Evolutionary conservation across 257 asterid species (phyloP), one percentile per base, ranked within the genome.

Genomic region (Solanum tacnaense): DNA sequence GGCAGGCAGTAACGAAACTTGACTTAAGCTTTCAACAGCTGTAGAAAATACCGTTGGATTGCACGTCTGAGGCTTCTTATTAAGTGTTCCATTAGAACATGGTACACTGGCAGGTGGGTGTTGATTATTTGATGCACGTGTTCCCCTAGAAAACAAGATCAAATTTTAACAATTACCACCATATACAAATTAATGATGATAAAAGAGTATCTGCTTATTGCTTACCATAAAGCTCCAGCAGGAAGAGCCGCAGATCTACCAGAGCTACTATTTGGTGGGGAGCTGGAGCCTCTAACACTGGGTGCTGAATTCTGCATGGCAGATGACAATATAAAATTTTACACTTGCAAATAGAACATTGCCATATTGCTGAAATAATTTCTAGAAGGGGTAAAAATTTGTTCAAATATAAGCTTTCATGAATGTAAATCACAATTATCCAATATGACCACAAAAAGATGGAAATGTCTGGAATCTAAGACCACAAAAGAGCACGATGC

Each of bases 151-250:
- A 84, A 91, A 89, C 89, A 91, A 29, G 87, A 88, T 71, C 68
- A 35, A 85, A 23, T 5, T 71, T 86, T 20, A 41, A 16, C 25
- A 79, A 16, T 25, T 25, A 44, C 67, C 85, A 44, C 67, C 67
- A 79, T 18, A 44, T 27, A 79, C 85, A 44, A 44, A 78, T 39
- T n/a, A 78, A 79, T 16, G 85, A 44, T 25, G 52, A 44, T 79
- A 79, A 27, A 27, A 27, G 85, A 8, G 25, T 16, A 27, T 16
- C 18, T 44, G 67, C 85, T 79, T 39, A 90, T 67, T 71, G 46
- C 44, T 83, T 94, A 96, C 99, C 98, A 97, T 73, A 94, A 96
- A 44, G 99, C 98, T 39, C 98, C 98, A 88, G 96, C 98, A 56
- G 99, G 99, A 56, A 95, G 98, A 90, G 96, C 96, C 89, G 90